Conservation (phyloP, 2,329 filamentous ascomycete species). For the Diatrype stigma region DNA sequence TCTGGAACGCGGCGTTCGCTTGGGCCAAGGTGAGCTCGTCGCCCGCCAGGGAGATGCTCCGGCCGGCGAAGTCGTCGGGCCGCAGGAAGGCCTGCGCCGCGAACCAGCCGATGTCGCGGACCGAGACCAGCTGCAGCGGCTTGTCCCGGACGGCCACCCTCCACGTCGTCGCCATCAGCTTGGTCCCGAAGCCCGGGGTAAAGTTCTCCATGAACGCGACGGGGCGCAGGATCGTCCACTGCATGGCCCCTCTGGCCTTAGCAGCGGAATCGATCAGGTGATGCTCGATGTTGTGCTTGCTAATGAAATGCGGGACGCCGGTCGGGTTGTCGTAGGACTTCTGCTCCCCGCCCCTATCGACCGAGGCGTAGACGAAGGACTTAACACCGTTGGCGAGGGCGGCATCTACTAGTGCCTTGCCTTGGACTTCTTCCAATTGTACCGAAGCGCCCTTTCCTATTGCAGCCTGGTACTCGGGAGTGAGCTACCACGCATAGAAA, state of each 20-base stretch:
- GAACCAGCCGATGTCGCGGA: conserved; percentile 35
- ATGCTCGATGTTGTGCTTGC: conserved; percentile 57
- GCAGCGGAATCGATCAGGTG: conserved; percentile 44
- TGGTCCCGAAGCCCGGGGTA: conserved; percentile 24
- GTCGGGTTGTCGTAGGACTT: conserved; percentile 48
- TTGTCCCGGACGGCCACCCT: conserved; percentile 25
- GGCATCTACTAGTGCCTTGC: conserved; percentile 52
- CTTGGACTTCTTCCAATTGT: conserved; percentile 44
- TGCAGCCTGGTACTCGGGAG: not conserved
- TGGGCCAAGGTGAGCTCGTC: conserved; percentile 35
- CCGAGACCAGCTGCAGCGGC: conserved; percentile 31
- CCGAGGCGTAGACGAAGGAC: conserved; percentile 58
- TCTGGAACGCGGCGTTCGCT: conserved; percentile 26
- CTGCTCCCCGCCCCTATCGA: conserved; percentile 53
- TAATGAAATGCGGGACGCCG: conserved; percentile 54
- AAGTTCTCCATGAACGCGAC: conserved; percentile 39
- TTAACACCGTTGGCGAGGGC: conserved; percentile 49
- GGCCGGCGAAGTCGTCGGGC: conserved; percentile 26
- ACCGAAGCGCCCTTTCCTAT: conserved; percentile 20
- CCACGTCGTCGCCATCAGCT: conserved; percentile 30
- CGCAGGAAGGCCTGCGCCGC: conserved; percentile 32
- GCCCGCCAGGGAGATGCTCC: conserved; percentile 34
- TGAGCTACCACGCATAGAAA: not conserved
- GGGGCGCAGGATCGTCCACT: conserved; percentile 34
- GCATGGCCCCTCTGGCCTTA: conserved; percentile 23